Percentiles rank a stretch among this genome's conserved stretches.
phyloP scores from a whole-genome alignment of 768 basidiomycete species.

The Agrocybe pediades region DNA sequence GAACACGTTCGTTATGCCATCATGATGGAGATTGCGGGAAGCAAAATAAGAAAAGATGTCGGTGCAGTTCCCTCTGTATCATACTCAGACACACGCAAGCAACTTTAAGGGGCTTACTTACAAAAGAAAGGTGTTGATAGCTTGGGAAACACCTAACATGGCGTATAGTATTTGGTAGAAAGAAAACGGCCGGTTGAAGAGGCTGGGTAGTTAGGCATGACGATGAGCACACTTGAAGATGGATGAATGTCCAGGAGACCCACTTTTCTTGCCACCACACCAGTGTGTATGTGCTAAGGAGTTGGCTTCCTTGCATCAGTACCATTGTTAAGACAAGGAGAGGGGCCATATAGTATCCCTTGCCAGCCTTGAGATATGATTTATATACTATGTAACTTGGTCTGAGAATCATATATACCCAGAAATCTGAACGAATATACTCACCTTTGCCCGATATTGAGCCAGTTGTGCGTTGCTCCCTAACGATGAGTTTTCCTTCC shows the following conservation, averaged over 20 bases:
- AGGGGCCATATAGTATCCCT: constrained; percentile 50
- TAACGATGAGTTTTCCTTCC: constrained; percentile 66
- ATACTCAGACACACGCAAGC: background rate
- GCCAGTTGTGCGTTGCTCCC: constrained; percentile 67
- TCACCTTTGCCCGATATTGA: constrained; percentile 53
- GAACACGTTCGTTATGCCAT: constrained; percentile 57
- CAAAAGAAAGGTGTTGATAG: constrained; percentile 58
- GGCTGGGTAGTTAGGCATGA: constrained; percentile 29
- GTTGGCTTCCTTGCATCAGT: constrained; percentile 62
- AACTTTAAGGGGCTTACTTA: constrained; percentile 25
- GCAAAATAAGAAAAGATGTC: constrained; percentile 61
- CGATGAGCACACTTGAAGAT: background rate
- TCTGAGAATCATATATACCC: background rate
- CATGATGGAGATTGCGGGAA: constrained; percentile 62
- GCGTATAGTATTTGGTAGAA: constrained; percentile 72
- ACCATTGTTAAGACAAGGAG: constrained; percentile 50
- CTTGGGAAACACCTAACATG: constrained; percentile 57
- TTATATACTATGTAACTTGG: constrained; percentile 51
- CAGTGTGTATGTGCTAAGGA: constrained; percentile 66
- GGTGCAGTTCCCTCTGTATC: constrained; percentile 48
- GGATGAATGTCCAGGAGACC: constrained; percentile 15
- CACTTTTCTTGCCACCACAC: constrained; percentile 74
- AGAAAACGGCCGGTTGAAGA: constrained; percentile 48
- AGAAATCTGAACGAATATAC: background rate
- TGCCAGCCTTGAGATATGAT: constrained; percentile 59